Evolutionary conservation across 108 stramenopile genomes (phyloP).

Genomic region (Pseudonitzschia pungens): DNA sequence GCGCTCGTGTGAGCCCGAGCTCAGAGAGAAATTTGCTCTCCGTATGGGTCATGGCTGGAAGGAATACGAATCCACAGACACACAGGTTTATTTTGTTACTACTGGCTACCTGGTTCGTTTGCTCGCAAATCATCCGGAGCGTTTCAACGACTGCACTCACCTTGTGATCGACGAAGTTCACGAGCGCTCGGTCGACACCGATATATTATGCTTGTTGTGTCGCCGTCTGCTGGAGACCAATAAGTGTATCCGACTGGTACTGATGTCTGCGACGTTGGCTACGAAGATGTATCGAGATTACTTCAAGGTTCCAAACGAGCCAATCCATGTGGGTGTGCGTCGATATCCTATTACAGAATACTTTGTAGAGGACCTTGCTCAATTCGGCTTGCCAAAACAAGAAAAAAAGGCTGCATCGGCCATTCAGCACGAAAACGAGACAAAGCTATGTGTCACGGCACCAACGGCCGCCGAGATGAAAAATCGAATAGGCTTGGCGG

Average conservation of each 20-base stretch:
- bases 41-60: constrained; percentile 90
- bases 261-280: constrained; percentile 93
- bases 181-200: constrained; percentile 84
- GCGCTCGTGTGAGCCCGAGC: constrained; percentile 55
- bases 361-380: constrained; percentile 73
- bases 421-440: constrained; percentile 51
- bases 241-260: constrained; percentile 71
- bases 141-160: constrained; percentile 69
- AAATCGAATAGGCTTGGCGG: constrained; percentile 46
- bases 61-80: constrained; percentile 71
- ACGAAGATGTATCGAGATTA: constrained; percentile 81
- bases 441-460: constrained; percentile 43
- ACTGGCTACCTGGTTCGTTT: constrained; percentile 91
- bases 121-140: constrained; percentile 81
- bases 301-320: constrained; percentile 59
- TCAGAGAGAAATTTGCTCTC: constrained; percentile 60
- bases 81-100: constrained; percentile 82
- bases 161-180: constrained; percentile 89
- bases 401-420: constrained; percentile 37
- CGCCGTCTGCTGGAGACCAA: constrained; percentile 71
- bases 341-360: constrained; percentile 76
- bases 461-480: constrained; percentile 47
- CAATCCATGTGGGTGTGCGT: constrained; percentile 80
- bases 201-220: constrained; percentile 84
- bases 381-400: constrained; percentile 44